Conservation (phyloP, 1,139 yeast genomes). For the Debaryomycetaceae sp. region DNA sequence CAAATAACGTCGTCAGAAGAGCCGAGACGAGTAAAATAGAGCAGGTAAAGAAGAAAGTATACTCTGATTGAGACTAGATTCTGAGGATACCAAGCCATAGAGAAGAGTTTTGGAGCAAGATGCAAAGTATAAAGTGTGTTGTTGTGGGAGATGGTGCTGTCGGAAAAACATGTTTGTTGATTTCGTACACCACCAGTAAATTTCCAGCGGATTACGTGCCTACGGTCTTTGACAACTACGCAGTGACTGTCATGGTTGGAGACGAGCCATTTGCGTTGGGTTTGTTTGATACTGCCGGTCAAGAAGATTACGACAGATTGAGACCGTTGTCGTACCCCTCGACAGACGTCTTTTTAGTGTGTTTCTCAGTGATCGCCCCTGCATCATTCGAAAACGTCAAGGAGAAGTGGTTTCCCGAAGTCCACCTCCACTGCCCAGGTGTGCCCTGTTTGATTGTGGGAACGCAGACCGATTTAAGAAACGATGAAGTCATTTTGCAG, state of each 20-base stretch:
- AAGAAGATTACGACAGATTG: slow-evolving; percentile 95
- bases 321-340: slow-evolving; percentile 97
- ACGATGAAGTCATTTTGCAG: slow-evolving; percentile 85
- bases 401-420: slow-evolving; percentile 98
- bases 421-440: slow-evolving; percentile 96
- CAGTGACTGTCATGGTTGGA: slow-evolving; percentile 97
- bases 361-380: slow-evolving; percentile 93
- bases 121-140: slow-evolving; percentile 93
- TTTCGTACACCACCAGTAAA: slow-evolving; percentile 83
- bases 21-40: neutral
- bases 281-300: slow-evolving; percentile 96
- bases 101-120: slow-evolving; percentile 15
- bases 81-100: neutral
- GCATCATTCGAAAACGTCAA: slow-evolving; percentile 97
- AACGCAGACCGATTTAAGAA: slow-evolving; percentile 91
- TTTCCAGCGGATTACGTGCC: slow-evolving; percentile 90
- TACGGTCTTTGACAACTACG: slow-evolving; percentile 92
- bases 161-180: slow-evolving; percentile 87
- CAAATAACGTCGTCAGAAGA: neutral
- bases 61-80: neutral
- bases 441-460: slow-evolving; percentile 96
- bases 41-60: neutral
- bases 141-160: slow-evolving; percentile 99
- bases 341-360: slow-evolving; percentile 91
- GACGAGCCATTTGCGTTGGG: slow-evolving; percentile 98